phyloP scores from a whole-genome alignment of 2,329 filamentous ascomycete genomes.

The Pyrenophora teres region DNA sequence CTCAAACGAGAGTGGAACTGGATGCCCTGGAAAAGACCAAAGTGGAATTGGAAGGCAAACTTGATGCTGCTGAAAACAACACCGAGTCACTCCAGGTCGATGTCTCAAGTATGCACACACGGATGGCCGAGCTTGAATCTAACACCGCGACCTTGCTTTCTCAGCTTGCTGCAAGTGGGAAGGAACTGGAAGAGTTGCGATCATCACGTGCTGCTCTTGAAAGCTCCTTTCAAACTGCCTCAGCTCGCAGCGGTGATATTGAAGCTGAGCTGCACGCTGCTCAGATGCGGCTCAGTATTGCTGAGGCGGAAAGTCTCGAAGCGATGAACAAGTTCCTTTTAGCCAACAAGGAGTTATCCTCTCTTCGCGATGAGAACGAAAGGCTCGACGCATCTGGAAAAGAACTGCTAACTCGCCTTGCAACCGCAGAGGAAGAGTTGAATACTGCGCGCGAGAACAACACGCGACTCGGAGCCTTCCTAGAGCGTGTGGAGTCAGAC shows the following conservation, averaged over 20 bases:
- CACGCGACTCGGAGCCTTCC: constrained; percentile 37
- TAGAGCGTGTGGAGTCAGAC: constrained; percentile 38
- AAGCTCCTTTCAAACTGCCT: constrained; percentile 1
- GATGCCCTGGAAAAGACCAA: constrained; percentile 19
- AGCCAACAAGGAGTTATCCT: constrained; percentile 35
- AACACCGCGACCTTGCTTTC: constrained; percentile 26
- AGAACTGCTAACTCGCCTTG: constrained; percentile 32
- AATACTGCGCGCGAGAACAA: constrained; percentile 36
- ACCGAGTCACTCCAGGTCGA: constrained; percentile 21
- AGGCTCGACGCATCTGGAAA: constrained; percentile 38
- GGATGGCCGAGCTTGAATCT: constrained; percentile 20
- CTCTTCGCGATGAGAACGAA: constrained; percentile 32
- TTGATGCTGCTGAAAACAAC: constrained; percentile 12
- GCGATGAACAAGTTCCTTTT: constrained; percentile 21
- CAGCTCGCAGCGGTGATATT: constrained; percentile 14
- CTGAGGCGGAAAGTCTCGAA: constrained; percentile 30
- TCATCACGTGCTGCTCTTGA: no score
- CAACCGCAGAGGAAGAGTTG: constrained; percentile 41
- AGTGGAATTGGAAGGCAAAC: constrained; percentile 14
- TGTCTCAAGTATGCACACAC: constrained; percentile 19
- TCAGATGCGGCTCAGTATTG: constrained; percentile 28
- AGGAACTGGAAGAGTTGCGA: constrained; percentile 20
- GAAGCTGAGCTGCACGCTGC: constrained; percentile 26
- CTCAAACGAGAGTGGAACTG: constrained; percentile 12
- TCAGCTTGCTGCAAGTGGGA: constrained; percentile 17